Evolutionary conservation across 331 rosid species (phyloP), one percentile per base, ranked within the genome.

Genomic region (Pyracantha coccinea): DNA sequence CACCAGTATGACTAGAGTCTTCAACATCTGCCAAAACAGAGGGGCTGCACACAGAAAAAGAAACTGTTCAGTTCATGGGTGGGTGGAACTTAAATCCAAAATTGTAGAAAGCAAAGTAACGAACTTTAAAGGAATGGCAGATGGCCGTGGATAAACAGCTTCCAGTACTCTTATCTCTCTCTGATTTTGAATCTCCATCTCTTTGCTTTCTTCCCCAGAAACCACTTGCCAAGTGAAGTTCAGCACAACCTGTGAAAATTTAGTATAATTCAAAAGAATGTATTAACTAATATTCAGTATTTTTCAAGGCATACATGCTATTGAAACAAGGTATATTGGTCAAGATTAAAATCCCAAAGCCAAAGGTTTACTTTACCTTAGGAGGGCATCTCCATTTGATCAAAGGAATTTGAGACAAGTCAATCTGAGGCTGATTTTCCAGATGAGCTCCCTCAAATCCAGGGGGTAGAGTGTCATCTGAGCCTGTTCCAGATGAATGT

Each of bases 131-230:
- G 99, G 99, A 73, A 94, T 94, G 72, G 99, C 89, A 52, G 97
- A 92, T 31, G 87, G 81, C 8, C 97, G 91, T 27, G 99, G 99
- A 85, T 94, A 94, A 77, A 90, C 86, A 47, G 99, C 99, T 87
- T 94, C 99, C 20, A 94, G 91, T 47, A 87, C 96, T 84, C 93
- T 85, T 90, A 90, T 76, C 85, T 94, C 99, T 84, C 99, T 88
- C 79, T 88, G 87, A 80, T 77, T 78, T 87, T 92, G 88, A 80
- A 83, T 81, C 76, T 77, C 88, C 45, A 77, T 80, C 82, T 94
- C 97, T 70, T 83, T 69, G 86, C 97, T 92, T 86, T 94, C 97
- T 83, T 94, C 99, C 78, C 97, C 99, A 67, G 90, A 89, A 81
- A 86, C 99, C 77, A 94, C 97, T 86, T 72, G 93, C 99, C 99